Evolutionary conservation across 2,329 filamentous ascomycete genomes (phyloP), one percentile per base, ranked within the genome.

Genomic region (Exophiala alcalophila): DNA sequence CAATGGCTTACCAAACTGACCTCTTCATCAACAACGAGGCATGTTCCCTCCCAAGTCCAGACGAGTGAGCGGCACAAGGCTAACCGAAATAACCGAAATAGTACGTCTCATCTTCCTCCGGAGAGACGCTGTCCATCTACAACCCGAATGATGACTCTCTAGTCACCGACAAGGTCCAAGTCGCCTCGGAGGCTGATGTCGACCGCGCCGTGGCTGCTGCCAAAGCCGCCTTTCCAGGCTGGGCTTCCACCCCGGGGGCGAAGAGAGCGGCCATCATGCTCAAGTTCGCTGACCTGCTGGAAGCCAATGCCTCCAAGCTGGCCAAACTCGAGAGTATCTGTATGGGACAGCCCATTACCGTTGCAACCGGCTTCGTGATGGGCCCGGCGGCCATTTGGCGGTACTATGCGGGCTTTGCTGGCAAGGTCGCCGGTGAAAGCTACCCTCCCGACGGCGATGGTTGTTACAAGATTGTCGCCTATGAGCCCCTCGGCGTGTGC

Each of bases 381-480:
- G 44, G 44, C 12, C 41, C 50, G 9, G 29, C 37, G 14, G 47
- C 44, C 19, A 20, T 44, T 8, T 55, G 47, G 47, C 81, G 80
- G 54, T 91, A 91, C 66, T 91, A 90, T 57, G 84, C 80, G 28
- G 86, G 86, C 46, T 90, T 77, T 61, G 81, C 84, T 31, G 86
- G 90, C 67, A 91, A 91, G 70, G 80, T 85, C 46, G 80, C 82
- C 45, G 85, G 86, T 24, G 80, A 85, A 59, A 81, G 83, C 39
- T 53, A 49, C 24, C 47, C 50, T 14, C 52, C 49, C 4, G 52
- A 55, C n/a, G 50, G 44, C n/a, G 46, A 52, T 25, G 61, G 47
- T 25, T 58, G 31, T 43, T 62, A 37, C 38, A 60, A 44, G 43
- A 61, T 46, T 35, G 50, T 50, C 47, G 58, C 38, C 32, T 56